Evolutionary conservation across 129 eudicot genomes (phyloP), one percentile per base, ranked within the genome.

Genomic region (Flaveria sonorensis): DNA sequence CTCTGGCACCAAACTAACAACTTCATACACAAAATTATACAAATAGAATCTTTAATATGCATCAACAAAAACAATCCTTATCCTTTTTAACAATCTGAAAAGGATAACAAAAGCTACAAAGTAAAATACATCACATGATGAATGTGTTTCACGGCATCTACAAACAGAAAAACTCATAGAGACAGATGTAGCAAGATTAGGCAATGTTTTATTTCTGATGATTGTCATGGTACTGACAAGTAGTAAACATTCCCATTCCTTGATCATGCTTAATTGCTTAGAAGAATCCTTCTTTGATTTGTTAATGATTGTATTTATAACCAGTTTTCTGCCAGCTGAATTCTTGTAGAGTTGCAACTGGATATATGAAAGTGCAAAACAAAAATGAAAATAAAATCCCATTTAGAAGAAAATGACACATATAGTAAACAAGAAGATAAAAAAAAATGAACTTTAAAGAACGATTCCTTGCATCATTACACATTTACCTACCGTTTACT

Each of bases 401-500:
- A 2, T 4, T 4, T 36, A 36, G 40, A 36, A 36, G 40, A 36
- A 36, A 36, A 36, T 36, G 40, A 36, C 40, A 62, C 39, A 52
- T 36, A 68, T 40, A 68, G 67, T 68, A 77, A 68, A 52, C 18
- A 77, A 55, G 20, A 68, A 77, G 81, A 68, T 68, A 56, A 68
- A 36, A 36, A 68, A 36, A 36, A 36, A 3, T 36, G 40, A 36
- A 36, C 59, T 36, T 55, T 15, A 15, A 30, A 65, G 3, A 76
- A 68, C 1, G 57, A 66, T 32, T 51, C 57, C 56, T 50, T 77
- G 46, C 40, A 67, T 67, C 56, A 77, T 77, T 52, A 52, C 2
- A 13, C 68, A 72, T 51, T 78, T 64, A 72, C 78, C 73, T 63
- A 79, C 72, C 73, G 20, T 16, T 79, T 62, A 79, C 84, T 80